Conservation (phyloP, 345 rosid species). For the Eucalyptus sideroxylon region DNA sequence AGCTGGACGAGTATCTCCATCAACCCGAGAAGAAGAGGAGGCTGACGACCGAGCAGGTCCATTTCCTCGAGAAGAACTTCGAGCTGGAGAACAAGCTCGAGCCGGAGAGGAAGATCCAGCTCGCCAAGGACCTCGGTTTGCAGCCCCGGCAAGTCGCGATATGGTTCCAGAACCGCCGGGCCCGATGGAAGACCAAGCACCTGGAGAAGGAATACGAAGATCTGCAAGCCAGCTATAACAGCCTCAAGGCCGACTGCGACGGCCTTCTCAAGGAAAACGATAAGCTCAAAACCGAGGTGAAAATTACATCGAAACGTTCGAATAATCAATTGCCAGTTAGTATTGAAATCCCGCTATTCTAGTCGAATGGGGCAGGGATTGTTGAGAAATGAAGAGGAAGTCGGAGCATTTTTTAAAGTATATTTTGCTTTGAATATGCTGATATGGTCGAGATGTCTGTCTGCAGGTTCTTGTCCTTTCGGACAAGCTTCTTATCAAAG, state of each 20-base stretch:
- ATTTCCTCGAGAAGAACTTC: conserved; percentile 52
- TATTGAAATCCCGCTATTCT: not conserved
- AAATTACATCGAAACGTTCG: not conserved
- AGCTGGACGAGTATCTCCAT: conserved; percentile 26
- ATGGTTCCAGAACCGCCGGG: conserved; percentile 67
- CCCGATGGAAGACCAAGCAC: conserved; percentile 24
- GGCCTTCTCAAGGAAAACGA: conserved; percentile 34
- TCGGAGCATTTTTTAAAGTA: not conserved
- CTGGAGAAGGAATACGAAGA: conserved; percentile 43
- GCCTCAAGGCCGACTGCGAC: conserved; percentile 36
- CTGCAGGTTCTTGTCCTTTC: conserved; percentile 28
- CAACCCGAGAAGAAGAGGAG: conserved; percentile 48
- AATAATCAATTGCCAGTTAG: not conserved
- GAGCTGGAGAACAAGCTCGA: conserved; percentile 54
- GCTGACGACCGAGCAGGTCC: conserved; percentile 32
- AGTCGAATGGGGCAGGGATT: not conserved
- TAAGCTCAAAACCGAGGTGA: conserved; percentile 34
- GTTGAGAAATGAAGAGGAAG: not conserved
- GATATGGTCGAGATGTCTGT: not conserved
- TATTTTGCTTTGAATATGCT: not conserved
- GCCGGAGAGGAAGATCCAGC: conserved; percentile 56
- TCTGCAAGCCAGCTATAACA: conserved; percentile 28
- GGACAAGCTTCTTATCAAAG: conserved; percentile 20
- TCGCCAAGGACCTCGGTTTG: conserved; percentile 52
- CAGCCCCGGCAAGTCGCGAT: conserved; percentile 65